These are phyloP conservation scores for Pyracantha coccinea DNA, from an alignment of 331 rosid species.

Conservation along the genomic window DNA sequence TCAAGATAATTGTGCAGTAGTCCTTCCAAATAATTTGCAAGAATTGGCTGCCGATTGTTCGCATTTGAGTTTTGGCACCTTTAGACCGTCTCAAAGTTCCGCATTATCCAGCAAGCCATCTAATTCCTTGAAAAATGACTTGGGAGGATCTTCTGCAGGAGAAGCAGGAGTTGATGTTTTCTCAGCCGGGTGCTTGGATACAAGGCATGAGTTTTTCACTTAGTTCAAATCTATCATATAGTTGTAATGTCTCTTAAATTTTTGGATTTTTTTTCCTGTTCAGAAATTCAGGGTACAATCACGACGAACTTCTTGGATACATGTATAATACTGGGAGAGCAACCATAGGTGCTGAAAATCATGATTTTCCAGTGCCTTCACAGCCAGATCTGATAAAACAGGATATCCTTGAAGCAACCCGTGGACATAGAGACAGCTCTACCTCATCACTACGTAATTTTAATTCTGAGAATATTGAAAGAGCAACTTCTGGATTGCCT, in stretches of 20 bases:
- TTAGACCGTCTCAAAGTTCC: constrained; percentile 27
- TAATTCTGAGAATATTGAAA: constrained; percentile 17
- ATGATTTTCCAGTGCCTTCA: constrained; percentile 22
- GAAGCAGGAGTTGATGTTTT: constrained; percentile 28
- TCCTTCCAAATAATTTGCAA: constrained; percentile 34
- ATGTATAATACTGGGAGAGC: constrained; percentile 11
- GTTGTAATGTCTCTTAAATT: constrained; percentile 10
- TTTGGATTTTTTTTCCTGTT: background rate
- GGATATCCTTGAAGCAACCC: constrained; percentile 21
- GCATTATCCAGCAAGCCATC: constrained; percentile 28
- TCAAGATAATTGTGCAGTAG: constrained; percentile 18
- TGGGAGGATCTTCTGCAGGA: constrained; percentile 31
- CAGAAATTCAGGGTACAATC: constrained; percentile 21
- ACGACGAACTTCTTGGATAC: constrained; percentile 23
- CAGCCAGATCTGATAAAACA: constrained; percentile 28
- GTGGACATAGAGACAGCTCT: constrained; percentile 21
- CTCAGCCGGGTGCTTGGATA: constrained; percentile 14
- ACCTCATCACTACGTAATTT: constrained; percentile 23
- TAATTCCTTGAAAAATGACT: constrained; percentile 24
- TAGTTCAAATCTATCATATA: constrained; percentile 7
- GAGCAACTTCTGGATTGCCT: constrained; percentile 30
- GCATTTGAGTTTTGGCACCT: constrained; percentile 56
- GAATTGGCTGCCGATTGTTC: constrained; percentile 50
- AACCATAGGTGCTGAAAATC: constrained; percentile 16
- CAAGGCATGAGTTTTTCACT: constrained; percentile 34